phyloP scores from a whole-genome alignment of 768 basidiomycete species.

The Termitomyces sp. region DNA sequence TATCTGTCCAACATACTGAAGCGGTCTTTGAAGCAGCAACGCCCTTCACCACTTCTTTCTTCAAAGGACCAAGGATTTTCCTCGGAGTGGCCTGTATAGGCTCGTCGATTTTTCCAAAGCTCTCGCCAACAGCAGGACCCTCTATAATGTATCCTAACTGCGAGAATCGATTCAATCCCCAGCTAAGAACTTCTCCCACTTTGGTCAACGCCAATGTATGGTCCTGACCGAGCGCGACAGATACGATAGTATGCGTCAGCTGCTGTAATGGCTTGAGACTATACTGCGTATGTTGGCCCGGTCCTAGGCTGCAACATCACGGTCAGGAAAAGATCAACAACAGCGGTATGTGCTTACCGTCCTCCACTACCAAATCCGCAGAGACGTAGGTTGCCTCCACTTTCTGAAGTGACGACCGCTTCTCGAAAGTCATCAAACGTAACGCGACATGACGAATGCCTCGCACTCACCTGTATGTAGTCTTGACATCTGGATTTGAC shows the following conservation, averaged over 20 bases:
- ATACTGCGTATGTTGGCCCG: conserved; percentile 74
- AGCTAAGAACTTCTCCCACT: conserved; percentile 79
- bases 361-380: conserved; percentile 92
- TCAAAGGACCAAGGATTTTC: conserved; percentile 67
- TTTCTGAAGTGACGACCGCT: conserved; percentile 69
- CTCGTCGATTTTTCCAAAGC: conserved; percentile 51
- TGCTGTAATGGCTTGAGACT: conserved; percentile 56
- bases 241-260: conserved; percentile 48
- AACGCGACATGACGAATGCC: not conserved
- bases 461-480: conserved; percentile 69
- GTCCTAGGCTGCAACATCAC: conserved; percentile 52
- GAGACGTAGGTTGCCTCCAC: conserved; percentile 64
- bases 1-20: conserved; percentile 83
- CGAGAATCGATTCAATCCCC: conserved; percentile 86
- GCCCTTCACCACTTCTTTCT: conserved; percentile 74
- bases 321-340: not conserved
- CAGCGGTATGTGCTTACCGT: conserved; percentile 40
- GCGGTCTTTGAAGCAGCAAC: conserved; percentile 84
- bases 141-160: conserved; percentile 89
- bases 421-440: not conserved
- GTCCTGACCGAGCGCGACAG: conserved; percentile 87
- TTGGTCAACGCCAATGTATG: conserved; percentile 86
- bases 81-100: conserved; percentile 73
- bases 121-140: conserved; percentile 22
- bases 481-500: conserved; percentile 75